phyloP scores from a whole-genome alignment of 2,329 filamentous ascomycete genomes.

The Aspergillus carbonarius region DNA sequence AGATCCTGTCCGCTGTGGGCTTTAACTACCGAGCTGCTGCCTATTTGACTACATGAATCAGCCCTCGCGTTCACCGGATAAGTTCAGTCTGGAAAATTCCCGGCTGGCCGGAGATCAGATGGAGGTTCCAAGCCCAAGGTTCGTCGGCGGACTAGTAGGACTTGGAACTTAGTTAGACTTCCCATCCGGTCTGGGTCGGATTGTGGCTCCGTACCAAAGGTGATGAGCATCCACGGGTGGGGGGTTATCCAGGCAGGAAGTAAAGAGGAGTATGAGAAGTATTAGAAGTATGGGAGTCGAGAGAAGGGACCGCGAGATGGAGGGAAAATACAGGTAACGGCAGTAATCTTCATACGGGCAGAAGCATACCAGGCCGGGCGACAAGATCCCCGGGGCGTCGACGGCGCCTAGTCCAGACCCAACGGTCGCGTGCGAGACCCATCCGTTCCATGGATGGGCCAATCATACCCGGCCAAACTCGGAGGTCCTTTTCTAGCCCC shows the following conservation, averaged over 20 bases:
- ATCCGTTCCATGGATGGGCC: not conserved
- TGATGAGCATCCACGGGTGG: not conserved
- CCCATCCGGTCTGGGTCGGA: not conserved
- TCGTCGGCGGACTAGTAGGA: not conserved
- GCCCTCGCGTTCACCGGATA: not conserved
- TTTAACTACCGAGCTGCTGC: conserved; percentile 1
- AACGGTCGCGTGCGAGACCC: conserved; percentile 9
- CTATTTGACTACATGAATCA: conserved; percentile 2
- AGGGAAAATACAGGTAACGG: not conserved
- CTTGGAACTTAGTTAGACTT: not conserved
- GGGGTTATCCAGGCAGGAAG: too few relatives aligned
- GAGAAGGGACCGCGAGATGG: not conserved
- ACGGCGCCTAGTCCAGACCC: conserved; percentile 12
- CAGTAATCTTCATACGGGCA: not conserved
- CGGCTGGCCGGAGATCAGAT: not conserved
- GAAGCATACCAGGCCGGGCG: not conserved
- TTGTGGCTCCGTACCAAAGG: not conserved
- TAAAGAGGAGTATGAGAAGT: not conserved
- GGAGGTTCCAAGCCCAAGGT: not conserved
- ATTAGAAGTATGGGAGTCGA: not conserved
- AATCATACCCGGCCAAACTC: not conserved
- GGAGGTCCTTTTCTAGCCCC: conserved; percentile 1
- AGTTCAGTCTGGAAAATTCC: not conserved
- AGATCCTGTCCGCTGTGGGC: not conserved
- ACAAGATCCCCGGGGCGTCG: conserved; percentile 1